Evolutionary conservation across 163 green algal species (phyloP).

Genomic region (Volvox carteri): DNA sequence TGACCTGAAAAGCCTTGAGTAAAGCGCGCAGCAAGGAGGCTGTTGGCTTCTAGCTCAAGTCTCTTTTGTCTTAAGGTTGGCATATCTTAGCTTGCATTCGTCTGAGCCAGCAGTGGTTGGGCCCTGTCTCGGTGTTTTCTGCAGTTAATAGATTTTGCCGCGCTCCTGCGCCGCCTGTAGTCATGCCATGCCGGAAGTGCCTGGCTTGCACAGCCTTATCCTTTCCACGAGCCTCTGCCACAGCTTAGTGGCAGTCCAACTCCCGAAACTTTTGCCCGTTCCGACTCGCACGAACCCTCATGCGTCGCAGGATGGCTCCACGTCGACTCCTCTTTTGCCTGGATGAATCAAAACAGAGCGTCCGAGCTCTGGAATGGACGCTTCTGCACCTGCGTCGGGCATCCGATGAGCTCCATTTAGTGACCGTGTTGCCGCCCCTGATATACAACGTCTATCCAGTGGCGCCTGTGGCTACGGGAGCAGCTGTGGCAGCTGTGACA

Average conservation of each 20-base stretch:
- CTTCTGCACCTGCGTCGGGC: constrained; percentile 18
- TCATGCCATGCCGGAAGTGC: not conserved
- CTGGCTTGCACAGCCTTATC: too few species aligned
- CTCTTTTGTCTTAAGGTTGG: not conserved
- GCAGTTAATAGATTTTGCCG: not conserved
- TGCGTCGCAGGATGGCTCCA: constrained; percentile 39
- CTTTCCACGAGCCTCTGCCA: not conserved
- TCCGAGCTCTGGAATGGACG: constrained; percentile 34
- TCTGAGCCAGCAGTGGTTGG: not conserved
- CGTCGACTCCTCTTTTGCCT: constrained; percentile 38
- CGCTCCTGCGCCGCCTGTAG: not conserved
- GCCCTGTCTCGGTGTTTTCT: constrained; percentile 2
- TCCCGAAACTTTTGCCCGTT: too few species aligned
- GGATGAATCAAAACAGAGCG: constrained; percentile 34
- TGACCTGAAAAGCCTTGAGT: not conserved
- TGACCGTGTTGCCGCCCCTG: constrained; percentile 35
- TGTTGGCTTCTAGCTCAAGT: not conserved
- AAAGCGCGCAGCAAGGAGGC: not conserved
- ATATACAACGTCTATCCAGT: constrained; percentile 39
- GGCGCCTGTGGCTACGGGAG: constrained; percentile 37
- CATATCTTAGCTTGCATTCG: not conserved
- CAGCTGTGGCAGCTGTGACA: constrained; percentile 38
- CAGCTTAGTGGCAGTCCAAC: not conserved
- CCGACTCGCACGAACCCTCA: too few species aligned
- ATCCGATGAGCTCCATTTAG: constrained; percentile 49